Evolutionary conservation across 1,284 basidiomycete species (phyloP).

Genomic region (Entoloma clypeatum): DNA sequence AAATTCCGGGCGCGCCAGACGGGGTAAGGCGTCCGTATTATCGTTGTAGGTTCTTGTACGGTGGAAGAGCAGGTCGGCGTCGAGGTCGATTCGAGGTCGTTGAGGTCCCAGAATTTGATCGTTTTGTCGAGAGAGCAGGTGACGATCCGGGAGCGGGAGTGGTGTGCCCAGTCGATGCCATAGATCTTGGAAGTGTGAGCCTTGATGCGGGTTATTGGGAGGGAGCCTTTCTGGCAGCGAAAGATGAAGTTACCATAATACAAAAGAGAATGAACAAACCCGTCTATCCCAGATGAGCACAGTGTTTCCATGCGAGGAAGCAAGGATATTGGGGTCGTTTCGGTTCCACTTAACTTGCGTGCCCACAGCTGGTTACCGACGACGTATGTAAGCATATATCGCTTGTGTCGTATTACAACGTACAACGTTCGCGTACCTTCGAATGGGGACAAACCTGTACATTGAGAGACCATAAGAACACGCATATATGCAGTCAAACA

Average conservation of each 20-base stretch:
- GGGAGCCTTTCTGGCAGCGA: constrained; percentile 72
- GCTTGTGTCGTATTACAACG: too few relatives aligned
- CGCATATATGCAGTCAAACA: not conserved
- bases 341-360: constrained; percentile 97
- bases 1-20: constrained; percentile 93
- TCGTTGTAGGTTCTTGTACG: constrained; percentile 40
- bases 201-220: constrained; percentile 72
- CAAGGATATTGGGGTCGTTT: constrained; percentile 78
- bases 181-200: constrained; percentile 91
- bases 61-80: constrained; percentile 1
- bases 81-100: constrained; percentile 22
- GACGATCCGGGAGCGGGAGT: constrained; percentile 70
- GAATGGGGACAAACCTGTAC: constrained; percentile 65
- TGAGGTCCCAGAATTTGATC: constrained; percentile 81
- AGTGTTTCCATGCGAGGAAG: constrained; percentile 81
- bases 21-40: constrained; percentile 79
- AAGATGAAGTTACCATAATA: constrained; percentile 8
- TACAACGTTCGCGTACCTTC: constrained; percentile 59
- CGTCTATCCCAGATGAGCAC: constrained; percentile 87
- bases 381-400: too few relatives aligned
- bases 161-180: constrained; percentile 91
- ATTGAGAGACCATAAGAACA: not conserved
- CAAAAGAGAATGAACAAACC: constrained; percentile 36
- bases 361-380: constrained; percentile 67
- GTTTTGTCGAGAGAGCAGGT: constrained; percentile 92